phyloP scores from a whole-genome alignment of 2,329 filamentous ascomycete species.

The Didymella arachidicola region DNA sequence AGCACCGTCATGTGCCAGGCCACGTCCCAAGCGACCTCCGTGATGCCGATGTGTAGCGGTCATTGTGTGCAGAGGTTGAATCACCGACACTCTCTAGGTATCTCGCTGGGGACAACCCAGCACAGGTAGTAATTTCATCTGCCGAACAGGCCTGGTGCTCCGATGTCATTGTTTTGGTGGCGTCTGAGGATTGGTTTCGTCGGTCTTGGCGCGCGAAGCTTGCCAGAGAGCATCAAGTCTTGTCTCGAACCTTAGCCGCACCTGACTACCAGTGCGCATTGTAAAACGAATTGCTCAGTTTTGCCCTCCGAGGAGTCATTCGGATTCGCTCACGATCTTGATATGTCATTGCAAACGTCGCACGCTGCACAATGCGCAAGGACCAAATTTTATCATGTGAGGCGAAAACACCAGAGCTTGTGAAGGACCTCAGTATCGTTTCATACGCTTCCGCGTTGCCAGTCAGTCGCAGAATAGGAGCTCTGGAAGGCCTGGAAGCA shows the following conservation, averaged over 20 bases:
- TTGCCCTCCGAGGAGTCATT: background rate
- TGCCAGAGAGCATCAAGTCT: conserved; percentile 31
- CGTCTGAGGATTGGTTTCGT: conserved; percentile 46
- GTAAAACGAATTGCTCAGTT: background rate
- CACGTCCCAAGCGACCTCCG: conserved; percentile 1
- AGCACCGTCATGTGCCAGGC: conserved; percentile 25
- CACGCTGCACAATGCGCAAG: conserved; percentile 4
- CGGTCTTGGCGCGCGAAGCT: conserved; percentile 40
- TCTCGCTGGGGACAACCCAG: conserved; percentile 23
- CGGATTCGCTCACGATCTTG: background rate
- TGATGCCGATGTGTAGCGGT: conserved; percentile 14
- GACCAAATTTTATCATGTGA: conserved; percentile 3
- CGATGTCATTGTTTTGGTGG: conserved; percentile 41
- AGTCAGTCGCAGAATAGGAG: background rate
- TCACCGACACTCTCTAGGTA: conserved; percentile 15
- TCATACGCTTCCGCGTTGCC: conserved; percentile 1
- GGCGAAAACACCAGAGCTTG: background rate
- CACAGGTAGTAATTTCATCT: conserved; percentile 6
- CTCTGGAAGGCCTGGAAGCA: background rate
- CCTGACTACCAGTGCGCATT: conserved; percentile 9
- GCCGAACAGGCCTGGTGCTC: conserved; percentile 35
- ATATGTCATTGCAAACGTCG: background rate
- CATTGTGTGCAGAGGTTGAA: conserved; percentile 11
- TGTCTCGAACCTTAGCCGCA: conserved; percentile 28
- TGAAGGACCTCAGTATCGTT: conserved; percentile 3